Evolutionary conservation across 139 green algal genomes (phyloP).

Genomic region (Trebouxia sp.): DNA sequence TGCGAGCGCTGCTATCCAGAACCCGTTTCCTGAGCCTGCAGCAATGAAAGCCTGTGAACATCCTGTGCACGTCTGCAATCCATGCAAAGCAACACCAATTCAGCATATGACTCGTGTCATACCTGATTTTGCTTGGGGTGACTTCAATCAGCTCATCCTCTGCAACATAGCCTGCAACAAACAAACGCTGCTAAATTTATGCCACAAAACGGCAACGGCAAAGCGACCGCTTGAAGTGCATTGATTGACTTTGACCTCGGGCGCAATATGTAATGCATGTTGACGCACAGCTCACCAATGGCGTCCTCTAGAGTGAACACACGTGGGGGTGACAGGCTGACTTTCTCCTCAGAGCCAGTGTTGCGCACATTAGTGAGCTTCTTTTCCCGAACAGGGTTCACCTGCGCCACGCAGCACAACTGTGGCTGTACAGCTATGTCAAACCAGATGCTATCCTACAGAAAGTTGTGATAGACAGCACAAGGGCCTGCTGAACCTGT

Average conservation of each 20-base stretch:
- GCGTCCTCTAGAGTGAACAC: conserved; percentile 79
- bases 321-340: conserved; percentile 64
- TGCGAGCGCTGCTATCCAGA: conserved; percentile 25
- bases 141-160: conserved; percentile 91
- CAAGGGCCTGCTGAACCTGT: no score
- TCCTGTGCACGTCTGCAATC: no score
- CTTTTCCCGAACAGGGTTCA: conserved; percentile 86
- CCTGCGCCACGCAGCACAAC: conserved; percentile 76
- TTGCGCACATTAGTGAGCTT: conserved; percentile 84
- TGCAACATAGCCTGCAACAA: conserved; percentile 63
- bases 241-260: no score
- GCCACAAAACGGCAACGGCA: no score
- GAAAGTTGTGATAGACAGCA: no score
- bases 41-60: no score
- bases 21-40: conserved; percentile 31
- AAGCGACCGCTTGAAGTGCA: no score
- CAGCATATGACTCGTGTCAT: not conserved
- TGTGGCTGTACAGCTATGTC: conserved; percentile 39
- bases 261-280: no score
- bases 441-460: no score
- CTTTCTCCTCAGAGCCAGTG: conserved; percentile 72
- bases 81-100: no score
- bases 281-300: conserved; percentile 61
- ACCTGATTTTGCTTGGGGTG: conserved; percentile 33
- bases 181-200: no score